Conservation (phyloP, 2,329 filamentous ascomycete genomes). For the Ophiocordyceps camponoti-rufipedis region DNA sequence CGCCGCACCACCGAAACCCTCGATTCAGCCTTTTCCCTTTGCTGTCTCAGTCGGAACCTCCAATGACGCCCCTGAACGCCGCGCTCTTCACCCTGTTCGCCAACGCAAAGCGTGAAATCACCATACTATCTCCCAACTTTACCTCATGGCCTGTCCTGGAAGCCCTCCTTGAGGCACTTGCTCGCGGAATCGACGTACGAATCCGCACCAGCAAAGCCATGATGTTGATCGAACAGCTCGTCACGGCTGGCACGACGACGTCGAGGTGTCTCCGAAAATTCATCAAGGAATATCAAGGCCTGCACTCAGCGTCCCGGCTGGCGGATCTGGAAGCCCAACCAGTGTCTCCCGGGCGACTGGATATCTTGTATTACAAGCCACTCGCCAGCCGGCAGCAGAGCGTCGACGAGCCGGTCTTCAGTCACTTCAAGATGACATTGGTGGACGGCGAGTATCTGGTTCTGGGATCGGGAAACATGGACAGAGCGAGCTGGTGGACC, state of each 20-base stretch:
- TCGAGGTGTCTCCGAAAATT: slow-evolving; percentile 42
- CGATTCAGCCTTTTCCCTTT: slow-evolving; percentile 42
- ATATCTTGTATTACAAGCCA: slow-evolving; percentile 39
- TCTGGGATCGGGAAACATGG: slow-evolving; percentile 68
- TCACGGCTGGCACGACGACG: slow-evolving; percentile 61
- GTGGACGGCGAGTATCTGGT: slow-evolving; percentile 51
- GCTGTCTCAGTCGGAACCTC: slow-evolving; percentile 27
- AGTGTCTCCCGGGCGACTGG: slow-evolving; percentile 27
- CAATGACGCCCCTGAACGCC: slow-evolving; percentile 48
- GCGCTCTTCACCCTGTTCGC: slow-evolving; percentile 43
- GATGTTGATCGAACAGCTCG: slow-evolving; percentile 66
- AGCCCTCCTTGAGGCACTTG: slow-evolving; percentile 40
- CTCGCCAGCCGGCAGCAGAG: slow-evolving; percentile 11
- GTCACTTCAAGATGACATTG: slow-evolving; percentile 61
- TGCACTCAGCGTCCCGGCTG: slow-evolving; percentile 5
- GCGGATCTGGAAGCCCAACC: slow-evolving; percentile 23
- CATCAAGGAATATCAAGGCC: slow-evolving; percentile 30
- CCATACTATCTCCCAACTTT: slow-evolving; percentile 61
- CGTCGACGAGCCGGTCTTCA: slow-evolving; percentile 46
- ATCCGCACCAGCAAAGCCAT: slow-evolving; percentile 50
- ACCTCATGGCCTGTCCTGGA: slow-evolving; percentile 48
- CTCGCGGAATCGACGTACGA: slow-evolving; percentile 47
- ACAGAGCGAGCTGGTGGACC: slow-evolving; percentile 72
- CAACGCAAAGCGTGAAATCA: slow-evolving; percentile 39
- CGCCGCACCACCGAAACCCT: slow-evolving; percentile 52